These are phyloP conservation scores for Globisporangium cederbergense DNA, from an alignment of 352 stramenopile species.

Conservation along the genomic window DNA sequence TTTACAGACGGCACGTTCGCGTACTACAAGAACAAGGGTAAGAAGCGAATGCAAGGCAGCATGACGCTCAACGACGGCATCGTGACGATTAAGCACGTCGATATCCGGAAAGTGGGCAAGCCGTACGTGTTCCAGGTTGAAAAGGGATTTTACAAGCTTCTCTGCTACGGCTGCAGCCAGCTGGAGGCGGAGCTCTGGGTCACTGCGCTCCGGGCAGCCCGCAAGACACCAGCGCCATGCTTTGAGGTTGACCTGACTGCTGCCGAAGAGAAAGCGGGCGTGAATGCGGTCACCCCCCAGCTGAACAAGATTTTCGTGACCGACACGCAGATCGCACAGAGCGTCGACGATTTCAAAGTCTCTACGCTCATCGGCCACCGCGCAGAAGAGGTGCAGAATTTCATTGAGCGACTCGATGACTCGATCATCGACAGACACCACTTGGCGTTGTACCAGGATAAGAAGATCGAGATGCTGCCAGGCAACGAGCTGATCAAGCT, in stretches of 20 bases:
- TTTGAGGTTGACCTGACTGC: slow-evolving; percentile 68
- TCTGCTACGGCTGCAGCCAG: slow-evolving; percentile 78
- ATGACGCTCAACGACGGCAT: slow-evolving; percentile 84
- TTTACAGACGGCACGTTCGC: slow-evolving; percentile 78
- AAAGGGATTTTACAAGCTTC: slow-evolving; percentile 81
- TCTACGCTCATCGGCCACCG: slow-evolving; percentile 38
- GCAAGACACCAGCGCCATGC: slow-evolving; percentile 36
- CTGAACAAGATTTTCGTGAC: slow-evolving; percentile 85
- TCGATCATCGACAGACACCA: slow-evolving; percentile 67
- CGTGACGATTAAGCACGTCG: slow-evolving; percentile 76
- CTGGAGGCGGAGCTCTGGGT: slow-evolving; percentile 84
- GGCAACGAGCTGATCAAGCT: slow-evolving; percentile 74
- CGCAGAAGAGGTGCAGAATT: slow-evolving; percentile 46
- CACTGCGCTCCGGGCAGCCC: slow-evolving; percentile 46
- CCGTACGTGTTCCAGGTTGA: slow-evolving; percentile 80
- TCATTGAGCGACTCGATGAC: slow-evolving; percentile 64
- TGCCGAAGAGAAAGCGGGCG: slow-evolving; percentile 48
- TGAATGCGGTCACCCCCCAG: slow-evolving; percentile 47
- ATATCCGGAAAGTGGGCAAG: slow-evolving; percentile 60
- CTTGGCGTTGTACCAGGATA: slow-evolving; percentile 57
- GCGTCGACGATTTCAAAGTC: slow-evolving; percentile 49
- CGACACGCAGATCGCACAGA: slow-evolving; percentile 48
- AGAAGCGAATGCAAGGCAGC: slow-evolving; percentile 78
- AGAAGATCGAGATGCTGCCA: slow-evolving; percentile 57
- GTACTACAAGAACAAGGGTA: slow-evolving; percentile 79